phyloP scores from a whole-genome alignment of 768 basidiomycete species.

The Lanmaoa pseudosensibilis region DNA sequence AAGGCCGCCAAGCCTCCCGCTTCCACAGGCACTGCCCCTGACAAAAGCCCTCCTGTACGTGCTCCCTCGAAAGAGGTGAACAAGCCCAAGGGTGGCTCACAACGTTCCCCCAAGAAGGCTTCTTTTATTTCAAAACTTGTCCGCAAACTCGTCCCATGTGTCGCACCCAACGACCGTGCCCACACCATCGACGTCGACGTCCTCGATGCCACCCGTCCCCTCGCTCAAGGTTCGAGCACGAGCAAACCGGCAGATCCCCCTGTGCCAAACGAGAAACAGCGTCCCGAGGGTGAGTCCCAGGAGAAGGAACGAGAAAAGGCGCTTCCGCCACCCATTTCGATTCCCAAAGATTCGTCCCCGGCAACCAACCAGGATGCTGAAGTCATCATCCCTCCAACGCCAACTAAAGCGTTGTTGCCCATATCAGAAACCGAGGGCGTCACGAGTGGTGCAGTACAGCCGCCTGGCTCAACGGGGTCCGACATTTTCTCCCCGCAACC shows the following conservation, averaged over 20 bases:
- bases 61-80: conserved; percentile 35
- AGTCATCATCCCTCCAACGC: conserved; percentile 48
- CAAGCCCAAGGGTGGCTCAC: conserved; percentile 37
- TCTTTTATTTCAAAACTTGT: conserved; percentile 62
- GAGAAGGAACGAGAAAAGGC: conserved; percentile 41
- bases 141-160: conserved; percentile 64
- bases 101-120: conserved; percentile 40
- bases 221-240: conserved; percentile 18
- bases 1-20: conserved; percentile 20
- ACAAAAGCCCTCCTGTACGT: conserved; percentile 35
- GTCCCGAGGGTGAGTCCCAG: conserved; percentile 21
- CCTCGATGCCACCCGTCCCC: conserved; percentile 20
- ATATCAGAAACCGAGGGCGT: conserved; percentile 82
- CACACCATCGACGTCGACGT: conserved; percentile 46
- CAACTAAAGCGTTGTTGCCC: conserved; percentile 47
- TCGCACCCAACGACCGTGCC: conserved; percentile 50
- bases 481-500: conserved; percentile 33
- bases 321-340: conserved; percentile 22
- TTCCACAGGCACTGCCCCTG: conserved; percentile 19
- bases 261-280: conserved; percentile 32
- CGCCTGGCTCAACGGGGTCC: conserved; percentile 77
- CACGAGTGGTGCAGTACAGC: conserved; percentile 88
- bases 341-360: conserved; percentile 25
- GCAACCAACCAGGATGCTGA: conserved; percentile 33
- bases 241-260: conserved; percentile 23